Evolutionary conservation across 1,284 basidiomycete genomes (phyloP), one percentile per base, ranked within the genome.

Genomic region (Sporisorium exsertum): DNA sequence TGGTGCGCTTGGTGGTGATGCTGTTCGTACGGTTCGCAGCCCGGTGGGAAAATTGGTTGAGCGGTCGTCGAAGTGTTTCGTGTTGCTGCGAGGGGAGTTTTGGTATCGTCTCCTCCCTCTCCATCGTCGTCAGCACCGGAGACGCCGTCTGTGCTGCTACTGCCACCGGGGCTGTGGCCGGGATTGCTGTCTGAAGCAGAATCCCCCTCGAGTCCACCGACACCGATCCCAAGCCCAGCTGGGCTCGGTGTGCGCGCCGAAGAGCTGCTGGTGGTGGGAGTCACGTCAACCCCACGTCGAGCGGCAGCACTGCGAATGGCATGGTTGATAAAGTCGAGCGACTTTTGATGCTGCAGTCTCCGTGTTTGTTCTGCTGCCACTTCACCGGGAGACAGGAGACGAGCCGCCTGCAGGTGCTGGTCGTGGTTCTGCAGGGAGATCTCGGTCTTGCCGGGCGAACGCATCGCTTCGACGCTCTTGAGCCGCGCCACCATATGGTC

Each of bases 261-360:
- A 9, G 63, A 62, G 35, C 51, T 35, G 33, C 45, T 24, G 8
- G 66, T 60, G 1, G 67, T 63, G 15, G 63, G 61, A 2, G 61
- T 68, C 6, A 67, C 65, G 8, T 69, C 58, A n/a, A 69, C 72
- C 6, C 64, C 81, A 15, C 69, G 71, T 20, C 81, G 63, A 43
- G 84, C 84, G 2, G 84, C 82, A n/a, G 84, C 84, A 58, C 83
- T 85, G 18, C 81, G 76, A 42, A 85, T 84, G 8, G 84, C 84
- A 52, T 81, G 81, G 57, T 85, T 83, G 76, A 85, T 85, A 55
- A 84, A 84, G 67, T 84, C 83, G 18, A 85, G 80, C 45, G 84
- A 85, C 49, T 82, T 81, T 35, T 82, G 82, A 57, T 84, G 83
- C 50, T 84, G 81, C 45, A 83, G 15, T n/a, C 68, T 54, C 27